Evolutionary conservation across 352 stramenopile genomes (phyloP).

Genomic region (Phytophthora tentaculata): DNA sequence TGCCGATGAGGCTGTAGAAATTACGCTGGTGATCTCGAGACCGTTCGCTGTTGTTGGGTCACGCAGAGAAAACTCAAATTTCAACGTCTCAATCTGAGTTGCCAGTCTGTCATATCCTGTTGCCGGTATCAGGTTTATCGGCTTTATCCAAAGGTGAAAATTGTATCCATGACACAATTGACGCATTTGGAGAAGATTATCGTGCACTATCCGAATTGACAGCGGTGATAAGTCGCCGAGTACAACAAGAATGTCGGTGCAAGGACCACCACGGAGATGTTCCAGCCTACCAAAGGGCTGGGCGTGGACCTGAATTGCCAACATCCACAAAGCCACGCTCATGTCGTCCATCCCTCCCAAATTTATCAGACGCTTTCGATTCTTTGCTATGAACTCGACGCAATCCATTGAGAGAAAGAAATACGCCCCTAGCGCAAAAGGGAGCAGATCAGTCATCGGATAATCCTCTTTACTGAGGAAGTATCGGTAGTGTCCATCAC

Average conservation of each 20-base stretch:
- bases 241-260: slow-evolving; percentile 40
- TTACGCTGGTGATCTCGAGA: background rate
- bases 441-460: slow-evolving; percentile 35
- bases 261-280: slow-evolving; percentile 38
- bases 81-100: background rate
- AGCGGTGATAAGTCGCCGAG: slow-evolving; percentile 45
- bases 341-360: slow-evolving; percentile 56
- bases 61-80: background rate
- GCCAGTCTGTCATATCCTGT: background rate
- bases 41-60: background rate
- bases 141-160: slow-evolving; percentile 31
- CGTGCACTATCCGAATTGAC: slow-evolving; percentile 48
- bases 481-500: background rate
- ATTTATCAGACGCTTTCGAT: slow-evolving; percentile 13
- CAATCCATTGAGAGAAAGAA: slow-evolving; percentile 62
- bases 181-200: slow-evolving; percentile 26
- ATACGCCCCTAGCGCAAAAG: slow-evolving; percentile 51
- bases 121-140: background rate
- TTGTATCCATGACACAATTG: slow-evolving; percentile 46
- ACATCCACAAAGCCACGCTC: slow-evolving; percentile 60
- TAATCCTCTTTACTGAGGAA: slow-evolving; percentile 24
- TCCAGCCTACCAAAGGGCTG: slow-evolving; percentile 36
- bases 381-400: slow-evolving; percentile 40
- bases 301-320: slow-evolving; percentile 50
- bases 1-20: background rate